A percentile compares a stretch with the other conserved stretches of the same genome.
Evolutionary conservation across 176 grass and related monocot genomes (phyloP).

Genomic region (Ensete glaucum): DNA sequence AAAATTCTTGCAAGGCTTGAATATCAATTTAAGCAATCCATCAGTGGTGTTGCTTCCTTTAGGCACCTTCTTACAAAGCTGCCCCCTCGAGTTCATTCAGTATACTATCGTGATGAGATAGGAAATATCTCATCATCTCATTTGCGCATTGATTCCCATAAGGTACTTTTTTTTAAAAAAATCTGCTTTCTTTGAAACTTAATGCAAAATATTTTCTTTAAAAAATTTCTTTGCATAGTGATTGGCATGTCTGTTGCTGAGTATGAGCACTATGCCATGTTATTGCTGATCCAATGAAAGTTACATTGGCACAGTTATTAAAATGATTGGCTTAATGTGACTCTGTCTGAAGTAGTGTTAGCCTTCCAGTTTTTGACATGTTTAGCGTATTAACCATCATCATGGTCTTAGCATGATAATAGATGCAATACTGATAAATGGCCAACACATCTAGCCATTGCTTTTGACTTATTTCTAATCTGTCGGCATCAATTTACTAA

Average conservation of each 20-base stretch:
- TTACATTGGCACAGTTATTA: background rate
- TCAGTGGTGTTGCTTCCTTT: slow-evolving; percentile 17
- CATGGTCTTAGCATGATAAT: background rate
- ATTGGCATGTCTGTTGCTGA: background rate
- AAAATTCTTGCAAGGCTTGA: slow-evolving; percentile 17
- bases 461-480: background rate
- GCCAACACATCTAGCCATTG: background rate
- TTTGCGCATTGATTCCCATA: slow-evolving; percentile 17
- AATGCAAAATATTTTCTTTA: background rate
- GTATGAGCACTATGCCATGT: background rate
- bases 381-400: background rate
- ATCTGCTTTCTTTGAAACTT: background rate
- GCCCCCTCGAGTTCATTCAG: slow-evolving; percentile 25
- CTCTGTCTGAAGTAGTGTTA: background rate
- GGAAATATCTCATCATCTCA: slow-evolving; percentile 29
- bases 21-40: slow-evolving; percentile 19
- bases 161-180: slow-evolving; percentile 2
- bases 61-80: slow-evolving; percentile 20
- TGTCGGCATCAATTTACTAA: background rate
- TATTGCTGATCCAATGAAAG: background rate
- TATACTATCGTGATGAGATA: slow-evolving; percentile 30
- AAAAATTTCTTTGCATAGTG: background rate
- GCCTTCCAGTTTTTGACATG: background rate
- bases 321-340: background rate
- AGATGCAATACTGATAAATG: background rate